Evolutionary conservation across 768 basidiomycete genomes (phyloP).

Genomic region (Auricularia sp.): DNA sequence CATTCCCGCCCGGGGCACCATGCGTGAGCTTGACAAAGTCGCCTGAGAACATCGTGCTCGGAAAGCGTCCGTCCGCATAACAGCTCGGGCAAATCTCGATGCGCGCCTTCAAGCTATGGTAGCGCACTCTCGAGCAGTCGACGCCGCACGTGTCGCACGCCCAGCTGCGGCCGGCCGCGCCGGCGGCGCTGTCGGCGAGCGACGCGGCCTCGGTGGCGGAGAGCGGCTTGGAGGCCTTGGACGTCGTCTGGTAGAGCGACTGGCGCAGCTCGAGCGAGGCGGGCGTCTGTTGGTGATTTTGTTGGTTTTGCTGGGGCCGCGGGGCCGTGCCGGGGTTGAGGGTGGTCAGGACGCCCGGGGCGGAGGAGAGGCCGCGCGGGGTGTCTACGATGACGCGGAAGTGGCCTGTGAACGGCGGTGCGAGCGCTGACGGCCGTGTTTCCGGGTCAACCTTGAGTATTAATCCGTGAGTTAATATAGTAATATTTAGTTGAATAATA

Average conservation of each 20-base stretch:
- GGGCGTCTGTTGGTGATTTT: constrained; percentile 34
- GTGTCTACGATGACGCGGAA: constrained; percentile 97
- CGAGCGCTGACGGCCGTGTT: constrained; percentile 84
- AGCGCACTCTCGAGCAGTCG: constrained; percentile 81
- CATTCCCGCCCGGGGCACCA: constrained; percentile 16
- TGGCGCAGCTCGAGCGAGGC: constrained; percentile 82
- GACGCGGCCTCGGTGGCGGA: constrained; percentile 56
- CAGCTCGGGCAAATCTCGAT: constrained; percentile 86
- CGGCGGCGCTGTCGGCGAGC: constrained; percentile 38
- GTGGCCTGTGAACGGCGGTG: constrained; percentile 96
- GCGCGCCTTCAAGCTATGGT: constrained; percentile 88
- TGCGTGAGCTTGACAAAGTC: constrained; percentile 85
- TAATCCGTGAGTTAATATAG: too few species aligned
- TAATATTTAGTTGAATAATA: too few species aligned
- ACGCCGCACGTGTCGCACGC: constrained; percentile 92
- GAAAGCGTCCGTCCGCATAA: constrained; percentile 95
- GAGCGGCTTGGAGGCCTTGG: constrained; percentile 70
- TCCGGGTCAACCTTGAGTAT: constrained; percentile 83
- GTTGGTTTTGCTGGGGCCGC: constrained; percentile 10
- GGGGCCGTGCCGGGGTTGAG: constrained; percentile 26
- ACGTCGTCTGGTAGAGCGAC: constrained; percentile 80
- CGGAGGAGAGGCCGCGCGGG: constrained; percentile 88
- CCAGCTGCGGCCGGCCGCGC: constrained; percentile 37
- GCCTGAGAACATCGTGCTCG: constrained; percentile 89
- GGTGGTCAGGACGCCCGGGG: constrained; percentile 48